phyloP scores from a whole-genome alignment of 2,329 filamentous ascomycete species.

The Zopfia rhizophila region DNA sequence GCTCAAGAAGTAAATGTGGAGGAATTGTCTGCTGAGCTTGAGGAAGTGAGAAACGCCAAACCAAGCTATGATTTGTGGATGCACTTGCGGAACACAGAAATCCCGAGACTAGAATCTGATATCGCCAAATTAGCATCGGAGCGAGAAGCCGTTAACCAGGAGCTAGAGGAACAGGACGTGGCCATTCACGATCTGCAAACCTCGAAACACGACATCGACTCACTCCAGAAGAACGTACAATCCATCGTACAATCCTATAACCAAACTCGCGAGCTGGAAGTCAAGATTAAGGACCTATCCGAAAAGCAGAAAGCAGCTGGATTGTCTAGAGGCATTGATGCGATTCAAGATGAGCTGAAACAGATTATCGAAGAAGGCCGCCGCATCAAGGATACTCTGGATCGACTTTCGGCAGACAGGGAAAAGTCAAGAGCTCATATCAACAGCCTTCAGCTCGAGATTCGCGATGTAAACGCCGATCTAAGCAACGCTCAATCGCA shows the following conservation, averaged over 20 bases:
- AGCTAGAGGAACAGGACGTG: constrained; percentile 72
- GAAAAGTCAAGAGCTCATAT: constrained; percentile 77
- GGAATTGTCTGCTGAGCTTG: constrained; percentile 69
- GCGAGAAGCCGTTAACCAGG: constrained; percentile 50
- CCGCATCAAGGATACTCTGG: constrained; percentile 69
- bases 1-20: constrained; percentile 71
- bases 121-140: constrained; percentile 61
- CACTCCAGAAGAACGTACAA: constrained; percentile 77
- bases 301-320: constrained; percentile 78
- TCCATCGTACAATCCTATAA: constrained; percentile 77
- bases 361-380: constrained; percentile 74
- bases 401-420: constrained; percentile 74
- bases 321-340: constrained; percentile 76
- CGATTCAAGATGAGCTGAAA: constrained; percentile 82
- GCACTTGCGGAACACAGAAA: constrained; percentile 72
- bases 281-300: constrained; percentile 78
- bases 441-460: constrained; percentile 77
- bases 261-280: constrained; percentile 77
- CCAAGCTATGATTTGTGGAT: constrained; percentile 79
- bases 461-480: constrained; percentile 78
- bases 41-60: constrained; percentile 64
- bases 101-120: constrained; percentile 75
- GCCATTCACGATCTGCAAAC: constrained; percentile 70
- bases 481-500: constrained; percentile 76
- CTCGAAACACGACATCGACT: constrained; percentile 77